A percentile compares a stretch with the other conserved stretches of the same genome.
Conservation (phyloP, 148 eudicot genomes). For the Rhododendron simsii region DNA sequence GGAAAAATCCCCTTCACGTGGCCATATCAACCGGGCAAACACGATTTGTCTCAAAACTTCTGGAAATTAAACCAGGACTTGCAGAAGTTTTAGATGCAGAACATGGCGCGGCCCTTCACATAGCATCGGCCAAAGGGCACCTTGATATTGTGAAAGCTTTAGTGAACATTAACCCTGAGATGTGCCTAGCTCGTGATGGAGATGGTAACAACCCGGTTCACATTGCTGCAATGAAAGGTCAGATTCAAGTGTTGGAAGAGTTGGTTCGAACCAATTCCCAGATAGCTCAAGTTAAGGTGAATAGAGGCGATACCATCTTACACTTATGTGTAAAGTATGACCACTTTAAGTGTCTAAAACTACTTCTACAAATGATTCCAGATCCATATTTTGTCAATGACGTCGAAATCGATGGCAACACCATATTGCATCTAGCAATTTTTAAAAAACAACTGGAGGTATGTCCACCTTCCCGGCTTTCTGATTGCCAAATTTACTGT, state of each 20-base stretch:
- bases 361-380: neutral
- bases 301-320: conserved; percentile 13
- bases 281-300: conserved; percentile 18
- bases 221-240: conserved; percentile 27
- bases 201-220: conserved; percentile 36
- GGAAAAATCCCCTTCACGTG: too few species aligned
- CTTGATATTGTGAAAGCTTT: conserved; percentile 19
- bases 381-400: neutral
- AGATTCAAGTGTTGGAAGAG: conserved; percentile 15
- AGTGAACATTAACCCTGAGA: neutral
- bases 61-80: neutral
- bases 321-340: conserved; percentile 29
- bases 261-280: conserved; percentile 8
- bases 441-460: conserved; percentile 20
- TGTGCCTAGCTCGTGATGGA: conserved; percentile 15
- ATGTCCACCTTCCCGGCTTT: neutral
- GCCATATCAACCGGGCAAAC: neutral
- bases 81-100: neutral
- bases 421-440: conserved; percentile 25
- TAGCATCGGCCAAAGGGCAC: conserved; percentile 28
- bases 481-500: too few species aligned
- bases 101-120: conserved; percentile 24
- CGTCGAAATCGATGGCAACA: conserved; percentile 22
- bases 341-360: neutral
- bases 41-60: neutral